Evolutionary conservation across 192 early-diverging fungal species (phyloP), one percentile per base, ranked within the genome.

Genomic region (Dissophora globulifera): DNA sequence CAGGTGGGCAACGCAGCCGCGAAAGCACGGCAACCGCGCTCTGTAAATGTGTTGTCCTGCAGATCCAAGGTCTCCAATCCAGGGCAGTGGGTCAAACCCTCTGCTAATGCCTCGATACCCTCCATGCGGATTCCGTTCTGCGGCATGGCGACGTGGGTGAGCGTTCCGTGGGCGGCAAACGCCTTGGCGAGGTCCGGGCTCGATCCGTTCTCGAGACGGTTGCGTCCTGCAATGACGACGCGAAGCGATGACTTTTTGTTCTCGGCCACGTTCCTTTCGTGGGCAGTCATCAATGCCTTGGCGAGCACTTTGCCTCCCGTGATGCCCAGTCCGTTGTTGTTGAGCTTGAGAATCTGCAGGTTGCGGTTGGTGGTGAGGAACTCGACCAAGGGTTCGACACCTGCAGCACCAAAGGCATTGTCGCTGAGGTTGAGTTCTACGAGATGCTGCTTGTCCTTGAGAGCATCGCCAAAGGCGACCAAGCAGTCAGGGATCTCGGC

Each of bases 61-160:
- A 99, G 78, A 82, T 99, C 95, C 25, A 99, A 68, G 49, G 88
- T 83, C 46, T 89, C 80, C 43, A 99, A 78, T 22, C 84, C 71
- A 26, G 81, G 80, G 78, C 92, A 94, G 25, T 84, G 38, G 15
- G 87, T 72, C 4, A 98, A 81, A 10, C 91, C 89, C 19, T 67
- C 70, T 27, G 93, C 76, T 40, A 99, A 67, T 63, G 85, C 85
- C n/a, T 74, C 70, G 52, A 99, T 93, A 55, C 97, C 96, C 40
- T 98, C 96, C 16, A 95, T 93, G 23, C 97, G 93, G 56, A 99
- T 99, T 58, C 95, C 94, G 79, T 99, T 99, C 75, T 99, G 96
- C 20, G 95, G 96, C 88, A 99, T 94, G 47, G 93, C 88, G 32
- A 99, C 84, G 55, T 94, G 90, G 19, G 82, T 83, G 58, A 99